These are phyloP conservation scores for Candida ascalaphidarum DNA, from an alignment of 805 yeast species.

Conservation along the genomic window DNA sequence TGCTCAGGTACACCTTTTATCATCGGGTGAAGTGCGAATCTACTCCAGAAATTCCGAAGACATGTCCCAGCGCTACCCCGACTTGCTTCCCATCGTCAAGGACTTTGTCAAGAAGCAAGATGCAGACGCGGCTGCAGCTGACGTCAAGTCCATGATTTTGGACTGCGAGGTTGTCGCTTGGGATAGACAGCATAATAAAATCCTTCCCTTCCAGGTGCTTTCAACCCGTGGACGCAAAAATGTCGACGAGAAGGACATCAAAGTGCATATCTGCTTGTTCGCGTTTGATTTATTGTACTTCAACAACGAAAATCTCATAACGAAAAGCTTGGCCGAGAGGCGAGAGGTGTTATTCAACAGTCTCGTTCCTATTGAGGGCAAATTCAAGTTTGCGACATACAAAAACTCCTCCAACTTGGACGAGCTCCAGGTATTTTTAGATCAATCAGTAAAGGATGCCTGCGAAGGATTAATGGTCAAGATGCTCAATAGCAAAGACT, in stretches of 20 bases:
- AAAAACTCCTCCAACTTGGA: slow-evolving; percentile 62
- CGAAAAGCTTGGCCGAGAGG: slow-evolving; percentile 61
- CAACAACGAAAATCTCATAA: slow-evolving; percentile 66
- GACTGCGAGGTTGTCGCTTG: slow-evolving; percentile 99
- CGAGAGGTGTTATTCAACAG: slow-evolving; percentile 50
- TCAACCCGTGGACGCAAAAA: slow-evolving; percentile 93
- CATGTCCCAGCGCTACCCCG: slow-evolving; percentile 95
- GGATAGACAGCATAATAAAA: slow-evolving; percentile 71
- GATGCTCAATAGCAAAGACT: slow-evolving; percentile 70
- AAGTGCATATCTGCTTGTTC: slow-evolving; percentile 85
- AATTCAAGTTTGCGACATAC: slow-evolving; percentile 71
- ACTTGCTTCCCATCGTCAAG: slow-evolving; percentile 60
- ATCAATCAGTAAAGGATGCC: slow-evolving; percentile 78
- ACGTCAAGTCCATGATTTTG: slow-evolving; percentile 51
- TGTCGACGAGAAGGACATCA: slow-evolving; percentile 79
- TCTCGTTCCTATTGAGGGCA: slow-evolving; percentile 59
- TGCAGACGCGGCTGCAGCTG: slow-evolving; percentile 5
- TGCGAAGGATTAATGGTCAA: slow-evolving; percentile 98
- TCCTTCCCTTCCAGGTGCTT: slow-evolving; percentile 86
- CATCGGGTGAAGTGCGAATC: slow-evolving; percentile 59
- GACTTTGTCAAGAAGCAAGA: slow-evolving; percentile 39
- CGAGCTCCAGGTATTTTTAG: slow-evolving; percentile 77
- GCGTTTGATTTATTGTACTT: slow-evolving; percentile 80
- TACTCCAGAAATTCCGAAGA: slow-evolving; percentile 95
- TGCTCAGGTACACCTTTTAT: slow-evolving; percentile 80